These are phyloP conservation scores for Candida piceae DNA, from an alignment of 805 yeast species.

Conservation along the genomic window DNA sequence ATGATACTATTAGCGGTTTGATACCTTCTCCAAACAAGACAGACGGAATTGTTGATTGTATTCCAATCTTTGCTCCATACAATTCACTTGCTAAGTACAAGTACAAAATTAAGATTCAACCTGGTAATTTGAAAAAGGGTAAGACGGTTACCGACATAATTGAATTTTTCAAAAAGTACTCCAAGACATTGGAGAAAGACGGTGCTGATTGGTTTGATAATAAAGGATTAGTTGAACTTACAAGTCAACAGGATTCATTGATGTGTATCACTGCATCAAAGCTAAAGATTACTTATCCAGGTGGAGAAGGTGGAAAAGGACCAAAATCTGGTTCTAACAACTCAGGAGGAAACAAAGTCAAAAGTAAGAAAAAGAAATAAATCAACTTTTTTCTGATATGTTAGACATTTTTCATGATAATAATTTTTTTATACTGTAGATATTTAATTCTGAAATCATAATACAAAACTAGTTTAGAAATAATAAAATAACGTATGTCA, in stretches of 20 bases:
- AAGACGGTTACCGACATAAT: conserved; percentile 72
- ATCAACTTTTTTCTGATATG: background rate
- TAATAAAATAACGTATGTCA: too few relatives aligned
- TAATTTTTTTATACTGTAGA: too few relatives aligned
- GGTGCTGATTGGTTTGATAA: conserved; percentile 67
- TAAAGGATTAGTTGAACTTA: conserved; percentile 46
- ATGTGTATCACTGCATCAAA: conserved; percentile 68
- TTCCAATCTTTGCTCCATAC: conserved; percentile 96
- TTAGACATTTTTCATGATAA: background rate
- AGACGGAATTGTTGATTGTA: conserved; percentile 56
- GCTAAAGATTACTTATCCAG: conserved; percentile 59
- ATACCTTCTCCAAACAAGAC: conserved; percentile 38
- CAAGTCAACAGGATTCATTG: conserved; percentile 63
- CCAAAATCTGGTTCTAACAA: background rate
- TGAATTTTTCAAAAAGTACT: conserved; percentile 44
- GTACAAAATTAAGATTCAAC: conserved; percentile 79
- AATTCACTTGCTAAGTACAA: conserved; percentile 63
- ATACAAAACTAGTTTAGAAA: too few relatives aligned
- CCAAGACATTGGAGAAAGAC: conserved; percentile 23
- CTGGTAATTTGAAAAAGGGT: conserved; percentile 80
- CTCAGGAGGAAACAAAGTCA: conserved; percentile 6
- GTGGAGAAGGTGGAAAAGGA: conserved; percentile 27
- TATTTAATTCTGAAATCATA: too few relatives aligned
- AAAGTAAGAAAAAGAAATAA: conserved; percentile 23
- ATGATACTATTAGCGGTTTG: conserved; percentile 25